Base-by-base conservation (phyloP, 108 stramenopile species). In the Nitzschia inconspicua region DNA sequence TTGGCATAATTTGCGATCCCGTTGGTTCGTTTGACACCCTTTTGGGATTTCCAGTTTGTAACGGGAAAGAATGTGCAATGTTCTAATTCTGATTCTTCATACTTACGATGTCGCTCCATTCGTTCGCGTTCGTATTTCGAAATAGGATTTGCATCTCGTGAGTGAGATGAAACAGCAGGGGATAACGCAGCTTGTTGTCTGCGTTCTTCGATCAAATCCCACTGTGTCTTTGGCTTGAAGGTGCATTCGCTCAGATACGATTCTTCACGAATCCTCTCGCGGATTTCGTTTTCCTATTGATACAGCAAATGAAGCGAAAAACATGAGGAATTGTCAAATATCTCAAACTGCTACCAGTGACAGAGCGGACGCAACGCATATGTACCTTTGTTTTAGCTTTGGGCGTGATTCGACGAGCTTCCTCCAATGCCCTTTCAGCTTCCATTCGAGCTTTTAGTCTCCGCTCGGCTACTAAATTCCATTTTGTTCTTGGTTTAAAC, bases 401-500 rank as follows among this genome's bases (percentile, higher is more conserved):
- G 4, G 53, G 34, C 34, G 34, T 36, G 2, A 6, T 36, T 28
- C 30, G 5, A 6, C 18, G 20, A 4, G 32, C 46, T 34, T 60
- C 60, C 18, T 60, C 41, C 18, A 28, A 49, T 13, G 32, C 51
- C 31, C 60, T 32, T 36, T 70, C 49, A 13, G 37, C 23, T 34
- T 54, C 29, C 47, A 32, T 27, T 6, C 44, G 23, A 0, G 60
- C 60, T 46, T 19, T 8, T 37, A 20, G 47, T 34, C 68, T 51
- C 1, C 68, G 57, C 34, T 70, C 60, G 8, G 68, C 42, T 11
- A 42, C 60, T 11, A 70, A 30, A 22, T 56, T 60, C 60, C 60
- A 70, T 13, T 61, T 60, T 35, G 68, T 70, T 27, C 32, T 42
- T 20, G 68, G 68, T 20, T 36, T 44, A 62, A 70, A 70, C 3